Conservation (phyloP, 2,329 filamentous ascomycete species). For the Pseudogymnoascus sp. region DNA sequence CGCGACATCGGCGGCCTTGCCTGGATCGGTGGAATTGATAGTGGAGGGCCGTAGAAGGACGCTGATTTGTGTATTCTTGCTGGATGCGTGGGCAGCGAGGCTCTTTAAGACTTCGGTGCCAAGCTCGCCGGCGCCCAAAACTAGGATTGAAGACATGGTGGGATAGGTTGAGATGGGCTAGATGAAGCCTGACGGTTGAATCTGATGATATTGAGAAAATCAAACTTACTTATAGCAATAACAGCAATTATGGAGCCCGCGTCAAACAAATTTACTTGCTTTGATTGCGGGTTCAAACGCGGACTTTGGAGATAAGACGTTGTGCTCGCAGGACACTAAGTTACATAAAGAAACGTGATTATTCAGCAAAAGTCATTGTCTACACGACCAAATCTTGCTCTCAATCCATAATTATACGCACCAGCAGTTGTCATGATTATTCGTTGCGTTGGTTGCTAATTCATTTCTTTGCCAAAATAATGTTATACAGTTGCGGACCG, state of each 20-base stretch:
- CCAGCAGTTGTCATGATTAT: neutral
- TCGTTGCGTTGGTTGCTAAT: neutral
- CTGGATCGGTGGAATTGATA: constrained; percentile 33
- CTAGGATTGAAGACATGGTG: constrained; percentile 36
- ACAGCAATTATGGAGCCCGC: neutral
- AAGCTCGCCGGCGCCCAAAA: constrained; percentile 62
- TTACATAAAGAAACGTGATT: constrained; percentile 1
- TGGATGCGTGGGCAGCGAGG: constrained; percentile 39
- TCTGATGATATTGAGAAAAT: neutral
- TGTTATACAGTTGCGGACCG: neutral
- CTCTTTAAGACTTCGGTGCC: constrained; percentile 48
- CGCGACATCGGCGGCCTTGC: constrained; percentile 40
- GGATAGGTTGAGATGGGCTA: neutral
- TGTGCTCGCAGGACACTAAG: neutral
- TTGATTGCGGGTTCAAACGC: neutral
- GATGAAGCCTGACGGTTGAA: neutral
- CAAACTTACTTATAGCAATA: neutral
- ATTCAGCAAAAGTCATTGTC: neutral
- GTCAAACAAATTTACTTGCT: neutral
- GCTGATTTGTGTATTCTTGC: constrained; percentile 32
- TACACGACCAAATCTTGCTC: neutral
- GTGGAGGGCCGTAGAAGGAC: constrained; percentile 48
- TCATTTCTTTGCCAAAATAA: neutral
- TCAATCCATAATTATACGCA: neutral
- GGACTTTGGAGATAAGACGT: constrained; percentile 3